phyloP scores from a whole-genome alignment of 2,329 filamentous ascomycete species.

The Fusarium algeriense region DNA sequence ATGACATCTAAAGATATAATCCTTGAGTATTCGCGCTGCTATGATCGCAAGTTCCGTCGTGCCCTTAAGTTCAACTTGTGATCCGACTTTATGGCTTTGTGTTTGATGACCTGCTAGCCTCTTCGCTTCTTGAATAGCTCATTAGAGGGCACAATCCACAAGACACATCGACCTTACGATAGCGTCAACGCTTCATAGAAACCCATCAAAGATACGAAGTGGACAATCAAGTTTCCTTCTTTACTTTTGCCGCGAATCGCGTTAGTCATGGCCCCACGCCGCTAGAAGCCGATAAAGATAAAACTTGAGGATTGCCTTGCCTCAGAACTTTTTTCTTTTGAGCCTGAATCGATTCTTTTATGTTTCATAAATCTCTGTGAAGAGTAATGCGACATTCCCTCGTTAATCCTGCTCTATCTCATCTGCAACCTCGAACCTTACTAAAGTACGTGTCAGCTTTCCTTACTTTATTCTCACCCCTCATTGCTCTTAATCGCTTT shows the following conservation, averaged over 20 bases:
- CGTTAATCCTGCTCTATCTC: not conserved
- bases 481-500: conserved; percentile 14
- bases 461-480: not conserved
- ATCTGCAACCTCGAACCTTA: not conserved
- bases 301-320: conserved; percentile 13
- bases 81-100: not conserved
- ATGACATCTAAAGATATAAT: too few relatives aligned
- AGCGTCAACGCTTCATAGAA: not conserved
- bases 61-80: not conserved
- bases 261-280: conserved; percentile 26
- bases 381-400: conserved; percentile 24
- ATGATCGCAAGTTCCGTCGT: not conserved
- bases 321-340: not conserved
- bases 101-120: not conserved
- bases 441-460: conserved; percentile 21
- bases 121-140: not conserved
- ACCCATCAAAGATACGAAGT: not conserved
- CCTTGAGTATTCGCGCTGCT: not conserved
- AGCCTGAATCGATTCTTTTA: not conserved
- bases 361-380: not conserved
- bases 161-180: not conserved
- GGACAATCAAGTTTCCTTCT: not conserved
- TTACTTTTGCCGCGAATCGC: not conserved
- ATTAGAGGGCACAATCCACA: not conserved
- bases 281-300: conserved; percentile 22